Base-by-base conservation (phyloP, 2,329 filamentous ascomycete species). In the Fusarium newnesense region DNA sequence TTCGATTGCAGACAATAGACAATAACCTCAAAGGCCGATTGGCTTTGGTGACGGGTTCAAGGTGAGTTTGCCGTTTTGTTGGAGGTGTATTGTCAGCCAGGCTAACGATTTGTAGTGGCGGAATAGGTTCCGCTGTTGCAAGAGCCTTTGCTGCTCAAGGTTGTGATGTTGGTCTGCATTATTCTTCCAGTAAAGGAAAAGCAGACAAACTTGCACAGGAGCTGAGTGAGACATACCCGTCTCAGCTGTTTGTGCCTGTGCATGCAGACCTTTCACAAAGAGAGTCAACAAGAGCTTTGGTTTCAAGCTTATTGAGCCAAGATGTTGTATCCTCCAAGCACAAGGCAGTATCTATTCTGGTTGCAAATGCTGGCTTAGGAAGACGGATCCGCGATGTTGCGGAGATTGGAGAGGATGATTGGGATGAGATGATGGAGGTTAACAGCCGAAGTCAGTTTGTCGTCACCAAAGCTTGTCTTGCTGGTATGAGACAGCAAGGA, bases 361-460 rank as follows among this genome's bases (percentile, higher is more conserved):
- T 81, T 12, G 80, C 80, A 50, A 81, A 81, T 24, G 80, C 80
- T 6, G 81, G 80, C 0, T 16, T 80, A 0, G 81, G 80, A 4
- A 76, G 74, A n/a, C 78, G 81, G 4, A 81, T 82, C 37, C 78
- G 80, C 2, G 79, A 82, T 61, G 70, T 80, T 30, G 59, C 67
- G 6, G 75, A 82, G 26, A 82, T 82, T 32, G 64, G 62, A 39
- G 81, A 82, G 39, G 80, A 80, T 5, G 80, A 82, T 44, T 82
- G 81, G 80, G 81, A 82, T 67, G 75, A 80, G 50, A 75, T 81
- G 65, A 79, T 82, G 73, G 80, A 81, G 37, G 74, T 82, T 34
- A 81, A 82, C 63, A 52, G 77, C 2, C 72, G 80, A 19, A 80
- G 80, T 61, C 80, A 81, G 52, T 81, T 82, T 52, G 79, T 81